A percentile compares a stretch with the other conserved stretches of the same genome.
These are phyloP conservation scores for Podosphaera fusca DNA, from an alignment of 2,329 filamentous ascomycete genomes.

Conservation along the genomic window DNA sequence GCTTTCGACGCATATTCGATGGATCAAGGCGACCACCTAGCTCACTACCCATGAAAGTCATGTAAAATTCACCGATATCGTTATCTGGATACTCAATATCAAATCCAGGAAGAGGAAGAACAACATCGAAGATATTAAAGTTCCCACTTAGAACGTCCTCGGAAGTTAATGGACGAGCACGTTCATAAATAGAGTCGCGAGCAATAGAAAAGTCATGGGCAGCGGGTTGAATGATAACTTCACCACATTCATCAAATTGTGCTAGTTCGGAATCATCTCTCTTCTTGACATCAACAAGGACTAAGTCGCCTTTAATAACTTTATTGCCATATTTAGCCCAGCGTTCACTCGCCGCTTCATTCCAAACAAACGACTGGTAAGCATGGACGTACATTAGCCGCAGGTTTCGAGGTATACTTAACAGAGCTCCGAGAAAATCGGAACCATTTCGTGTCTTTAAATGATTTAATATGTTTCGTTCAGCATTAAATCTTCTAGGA, in stretches of 20 bases:
- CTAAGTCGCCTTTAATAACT: conserved; percentile 65
- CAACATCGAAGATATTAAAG: conserved; percentile 68
- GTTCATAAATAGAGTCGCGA: conserved; percentile 33
- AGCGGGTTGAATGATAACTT: conserved; percentile 27
- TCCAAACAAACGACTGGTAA: conserved; percentile 91
- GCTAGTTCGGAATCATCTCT: conserved; percentile 7
- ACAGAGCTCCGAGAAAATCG: conserved; percentile 64
- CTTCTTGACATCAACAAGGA: conserved; percentile 10
- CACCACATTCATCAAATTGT: conserved; percentile 18
- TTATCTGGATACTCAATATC: conserved; percentile 75
- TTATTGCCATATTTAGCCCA: conserved; percentile 51
- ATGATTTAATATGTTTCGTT: conserved; percentile 56
- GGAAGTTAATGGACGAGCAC: conserved; percentile 49
- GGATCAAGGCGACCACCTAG: conserved; percentile 63
- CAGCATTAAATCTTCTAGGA: conserved; percentile 62
- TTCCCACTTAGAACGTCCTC: conserved; percentile 57
- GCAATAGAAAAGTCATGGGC: conserved; percentile 30
- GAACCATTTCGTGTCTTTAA: conserved; percentile 24
- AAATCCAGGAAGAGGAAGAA: conserved; percentile 79
- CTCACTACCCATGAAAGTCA: conserved; percentile 60
- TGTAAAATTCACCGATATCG: conserved; percentile 62
- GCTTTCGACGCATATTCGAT: conserved; percentile 61
- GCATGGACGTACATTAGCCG: conserved; percentile 91
- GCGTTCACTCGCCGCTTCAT: conserved; percentile 57
- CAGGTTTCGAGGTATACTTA: conserved; percentile 57